These are phyloP conservation scores for Aschersonia sp. DNA, from an alignment of 2,329 filamentous ascomycete genomes.

Conservation along the genomic window DNA sequence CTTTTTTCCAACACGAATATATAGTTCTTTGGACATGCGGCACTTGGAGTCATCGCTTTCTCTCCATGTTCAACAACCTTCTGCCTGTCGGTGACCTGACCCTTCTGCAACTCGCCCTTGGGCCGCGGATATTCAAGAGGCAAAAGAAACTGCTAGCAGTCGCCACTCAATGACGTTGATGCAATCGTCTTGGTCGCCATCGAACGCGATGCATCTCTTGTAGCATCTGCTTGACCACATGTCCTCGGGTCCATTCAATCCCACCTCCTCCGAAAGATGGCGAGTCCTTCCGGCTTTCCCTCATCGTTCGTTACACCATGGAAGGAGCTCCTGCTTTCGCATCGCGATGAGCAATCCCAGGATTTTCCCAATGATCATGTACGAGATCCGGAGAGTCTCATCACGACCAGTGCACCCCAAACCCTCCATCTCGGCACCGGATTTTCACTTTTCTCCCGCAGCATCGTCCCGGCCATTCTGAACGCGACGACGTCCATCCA, in stretches of 20 bases:
- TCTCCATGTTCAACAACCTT: too few relatives aligned
- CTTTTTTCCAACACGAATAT: too few relatives aligned
- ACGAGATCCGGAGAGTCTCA: constrained; percentile 26
- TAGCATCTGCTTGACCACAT: neutral
- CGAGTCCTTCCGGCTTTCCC: constrained; percentile 14
- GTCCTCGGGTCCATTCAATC: too few relatives aligned
- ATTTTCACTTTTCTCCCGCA: constrained; percentile 35
- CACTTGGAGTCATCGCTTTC: too few relatives aligned
- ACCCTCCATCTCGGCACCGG: constrained; percentile 44
- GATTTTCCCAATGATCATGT: constrained; percentile 36
- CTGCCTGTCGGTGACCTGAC: too few relatives aligned
- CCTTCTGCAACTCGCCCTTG: too few relatives aligned
- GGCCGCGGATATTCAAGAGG: too few relatives aligned
- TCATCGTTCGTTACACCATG: constrained; percentile 23
- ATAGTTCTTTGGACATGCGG: too few relatives aligned
- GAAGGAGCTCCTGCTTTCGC: constrained; percentile 17
- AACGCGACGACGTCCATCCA: constrained; percentile 50
- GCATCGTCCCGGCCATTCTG: constrained; percentile 46
- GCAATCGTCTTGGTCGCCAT: too few relatives aligned
- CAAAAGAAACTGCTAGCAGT: too few relatives aligned
- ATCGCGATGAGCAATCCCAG: constrained; percentile 16
- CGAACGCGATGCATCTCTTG: neutral
- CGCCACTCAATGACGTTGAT: too few relatives aligned
- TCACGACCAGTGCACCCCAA: constrained; percentile 30
- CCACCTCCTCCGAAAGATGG: neutral